Base-by-base conservation (phyloP, 805 yeast genomes). In the Candida fluviatilis region DNA sequence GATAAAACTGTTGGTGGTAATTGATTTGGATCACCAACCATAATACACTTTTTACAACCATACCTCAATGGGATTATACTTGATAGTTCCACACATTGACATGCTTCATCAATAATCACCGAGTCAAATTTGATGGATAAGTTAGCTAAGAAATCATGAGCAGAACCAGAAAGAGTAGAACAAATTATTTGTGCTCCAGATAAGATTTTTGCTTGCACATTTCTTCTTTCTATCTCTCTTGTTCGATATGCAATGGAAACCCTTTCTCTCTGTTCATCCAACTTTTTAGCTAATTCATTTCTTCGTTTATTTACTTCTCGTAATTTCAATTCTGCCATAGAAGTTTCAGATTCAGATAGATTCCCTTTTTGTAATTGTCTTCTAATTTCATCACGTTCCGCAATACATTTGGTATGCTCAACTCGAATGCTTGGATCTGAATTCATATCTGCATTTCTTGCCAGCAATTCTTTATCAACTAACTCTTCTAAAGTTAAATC, bases 21-120 rank as follows among this genome's bases (percentile, higher is more conserved):
- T 64, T 93, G 99, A 57, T 93, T 90, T 2, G 98, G 98, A 65
- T 93, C 99, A 58, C 99, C 99, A 33, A 93, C 99, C 95, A 93
- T 84, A 35, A 93, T 83, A 64, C 98, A 91, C 39, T 80, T 78
- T 42, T 74, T 80, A 51, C 95, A 85, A 1, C 98, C 98, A 57
- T 90, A 93, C 52, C 95, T 71, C 47, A 93, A 66, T 0, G 99
- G 99, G 50, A 91, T 91, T 18, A 93, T 75, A 0, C 95, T 85
- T 5, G 96, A 87, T 25, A 91, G 57, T 55, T 91, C 99, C 28
- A 93, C 90, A 77, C 95, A 84, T 60, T 91, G 99, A 49, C 97
- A 95, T 2, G 99, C 99, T 60, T 91, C 99, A 66, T 91, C 99
- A 43, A 91, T 82, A 36, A 91, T 82, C 2, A 93, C 97, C 3